Evolutionary conservation across 768 basidiomycete species (phyloP).

Genomic region (Rhodotorula paludigena): DNA sequence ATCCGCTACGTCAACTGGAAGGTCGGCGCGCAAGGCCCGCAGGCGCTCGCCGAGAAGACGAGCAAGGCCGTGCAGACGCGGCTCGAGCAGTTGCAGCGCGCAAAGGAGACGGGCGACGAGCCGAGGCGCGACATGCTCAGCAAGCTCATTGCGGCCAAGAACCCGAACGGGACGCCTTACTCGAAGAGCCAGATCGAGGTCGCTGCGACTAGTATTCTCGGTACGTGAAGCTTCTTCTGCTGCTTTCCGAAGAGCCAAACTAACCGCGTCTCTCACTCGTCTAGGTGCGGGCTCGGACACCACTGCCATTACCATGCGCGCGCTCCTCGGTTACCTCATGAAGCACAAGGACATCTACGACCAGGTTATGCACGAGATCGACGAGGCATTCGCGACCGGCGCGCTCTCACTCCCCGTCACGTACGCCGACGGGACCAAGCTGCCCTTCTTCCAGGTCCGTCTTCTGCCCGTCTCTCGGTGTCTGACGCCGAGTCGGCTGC

Average conservation of each 20-base stretch:
- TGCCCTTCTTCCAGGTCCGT: not conserved
- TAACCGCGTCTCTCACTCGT: too few species aligned
- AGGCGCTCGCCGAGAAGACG: not conserved
- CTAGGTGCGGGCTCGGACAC: conserved; percentile 8
- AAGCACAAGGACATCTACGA: not conserved
- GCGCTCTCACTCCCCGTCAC: not conserved
- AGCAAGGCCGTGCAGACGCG: not conserved
- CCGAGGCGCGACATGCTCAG: not conserved
- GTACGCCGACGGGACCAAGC: not conserved
- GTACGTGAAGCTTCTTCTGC: too few species aligned
- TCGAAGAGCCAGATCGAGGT: conserved; percentile 1
- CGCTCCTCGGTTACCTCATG: not conserved
- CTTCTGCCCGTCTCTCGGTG: too few species aligned
- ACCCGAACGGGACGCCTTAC: not conserved
- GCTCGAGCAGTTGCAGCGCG: not conserved
- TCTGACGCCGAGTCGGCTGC: too few species aligned
- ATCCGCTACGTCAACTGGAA: not conserved
- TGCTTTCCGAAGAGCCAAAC: too few species aligned
- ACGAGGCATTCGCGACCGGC: not conserved
- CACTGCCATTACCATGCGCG: conserved; percentile 6
- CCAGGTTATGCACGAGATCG: conserved; percentile 4
- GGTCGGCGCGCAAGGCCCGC: not conserved
- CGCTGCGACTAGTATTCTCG: conserved; percentile 1
- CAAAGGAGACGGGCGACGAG: not conserved
- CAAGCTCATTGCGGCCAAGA: not conserved